Percentiles rank a stretch among this genome's conserved stretches.
phyloP scores from a whole-genome alignment of 208 protist genomes.

The Crithidia fasciculata region DNA sequence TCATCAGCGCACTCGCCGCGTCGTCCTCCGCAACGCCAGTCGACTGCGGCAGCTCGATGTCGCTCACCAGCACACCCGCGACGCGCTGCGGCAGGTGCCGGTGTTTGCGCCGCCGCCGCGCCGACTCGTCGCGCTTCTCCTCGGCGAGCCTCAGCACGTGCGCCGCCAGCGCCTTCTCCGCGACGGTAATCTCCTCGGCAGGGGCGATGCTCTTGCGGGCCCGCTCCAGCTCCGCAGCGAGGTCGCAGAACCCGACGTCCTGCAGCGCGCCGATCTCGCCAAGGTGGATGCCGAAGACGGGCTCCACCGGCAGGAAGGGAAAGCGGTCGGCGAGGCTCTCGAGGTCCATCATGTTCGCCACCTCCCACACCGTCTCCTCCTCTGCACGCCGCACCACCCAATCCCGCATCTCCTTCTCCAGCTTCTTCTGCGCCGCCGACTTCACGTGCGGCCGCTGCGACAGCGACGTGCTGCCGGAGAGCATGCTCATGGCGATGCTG shows the following conservation, averaged over 20 bases:
- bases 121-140: conserved; percentile 10
- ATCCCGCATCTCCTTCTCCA: conserved; percentile 59
- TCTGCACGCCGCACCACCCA: conserved; percentile 41
- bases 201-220: not conserved
- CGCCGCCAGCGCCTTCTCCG: not conserved
- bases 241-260: too few relatives aligned
- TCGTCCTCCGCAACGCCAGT: conserved; percentile 30
- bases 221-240: conserved; percentile 7
- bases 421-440: conserved; percentile 21
- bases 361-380: conserved; percentile 34
- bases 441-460: conserved; percentile 26
- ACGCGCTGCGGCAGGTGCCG: conserved; percentile 45
- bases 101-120: conserved; percentile 24
- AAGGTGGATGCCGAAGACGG: too few relatives aligned
- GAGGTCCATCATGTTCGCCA: too few relatives aligned
- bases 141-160: not conserved
- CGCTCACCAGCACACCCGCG: conserved; percentile 48
- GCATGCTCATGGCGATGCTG: conserved; percentile 13
- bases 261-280: too few relatives aligned
- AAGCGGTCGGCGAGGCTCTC: too few relatives aligned
- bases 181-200: conserved; percentile 6
- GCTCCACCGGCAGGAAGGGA: too few relatives aligned
- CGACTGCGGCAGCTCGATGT: conserved; percentile 32
- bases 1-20: conserved; percentile 20
- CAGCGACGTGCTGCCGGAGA: conserved; percentile 4